Evolutionary conservation across 225 moss, liverwort and hornwort genomes (phyloP).

Genomic region (Bryoerythrophyllum caledonicum): DNA sequence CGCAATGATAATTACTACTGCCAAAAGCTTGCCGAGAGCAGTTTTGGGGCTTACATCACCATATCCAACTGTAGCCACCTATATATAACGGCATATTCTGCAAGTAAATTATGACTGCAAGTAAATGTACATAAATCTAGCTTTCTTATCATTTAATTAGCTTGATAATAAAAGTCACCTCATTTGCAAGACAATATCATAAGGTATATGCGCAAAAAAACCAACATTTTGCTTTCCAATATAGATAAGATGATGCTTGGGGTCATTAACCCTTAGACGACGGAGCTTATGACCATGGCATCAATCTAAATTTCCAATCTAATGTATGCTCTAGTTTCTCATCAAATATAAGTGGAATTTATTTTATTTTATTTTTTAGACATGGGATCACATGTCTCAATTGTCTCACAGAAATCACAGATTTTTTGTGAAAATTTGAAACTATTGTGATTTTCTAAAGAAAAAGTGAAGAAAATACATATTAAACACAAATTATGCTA

Average conservation of each 20-base stretch:
- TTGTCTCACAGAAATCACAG: too few relatives aligned
- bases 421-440: too few relatives aligned
- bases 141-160: background rate
- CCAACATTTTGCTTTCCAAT: background rate
- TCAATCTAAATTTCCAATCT: too few relatives aligned
- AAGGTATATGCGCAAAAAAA: background rate
- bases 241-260: background rate
- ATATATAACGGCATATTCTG: slow-evolving; percentile 41
- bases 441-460: too few relatives aligned
- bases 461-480: too few relatives aligned
- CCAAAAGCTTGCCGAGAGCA: slow-evolving; percentile 52
- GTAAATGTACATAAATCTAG: slow-evolving; percentile 17
- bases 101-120: slow-evolving; percentile 43
- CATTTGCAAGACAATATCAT: background rate
- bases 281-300: too few relatives aligned
- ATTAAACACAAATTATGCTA: too few relatives aligned
- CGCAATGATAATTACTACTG: slow-evolving; percentile 58
- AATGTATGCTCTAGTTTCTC: too few relatives aligned
- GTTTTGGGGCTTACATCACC: slow-evolving; percentile 81
- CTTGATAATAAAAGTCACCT: background rate
- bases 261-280: too few relatives aligned
- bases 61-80: slow-evolving; percentile 93
- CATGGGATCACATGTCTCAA: too few relatives aligned
- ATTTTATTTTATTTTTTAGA: too few relatives aligned
- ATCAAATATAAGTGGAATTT: too few relatives aligned